phyloP scores from a whole-genome alignment of 1,284 basidiomycete species.

The Moesziomyces aphidis region DNA sequence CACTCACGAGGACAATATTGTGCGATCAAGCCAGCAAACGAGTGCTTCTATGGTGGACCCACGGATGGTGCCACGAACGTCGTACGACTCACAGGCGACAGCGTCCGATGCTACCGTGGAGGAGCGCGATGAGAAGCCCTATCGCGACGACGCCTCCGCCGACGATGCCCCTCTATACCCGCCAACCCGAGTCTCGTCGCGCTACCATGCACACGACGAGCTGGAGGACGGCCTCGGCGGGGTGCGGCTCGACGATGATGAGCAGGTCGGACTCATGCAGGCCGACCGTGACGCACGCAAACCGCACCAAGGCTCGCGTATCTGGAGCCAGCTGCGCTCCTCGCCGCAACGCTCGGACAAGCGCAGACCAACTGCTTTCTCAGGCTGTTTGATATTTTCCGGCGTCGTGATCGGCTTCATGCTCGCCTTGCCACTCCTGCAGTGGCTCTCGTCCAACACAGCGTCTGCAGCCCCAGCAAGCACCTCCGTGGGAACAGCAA shows the following conservation, averaged over 20 bases:
- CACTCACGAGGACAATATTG: too few relatives aligned
- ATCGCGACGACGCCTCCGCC: conserved; percentile 14
- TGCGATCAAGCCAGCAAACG: too few relatives aligned
- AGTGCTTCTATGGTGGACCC: conserved; percentile 1
- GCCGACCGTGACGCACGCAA: conserved; percentile 21
- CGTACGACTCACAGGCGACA: conserved; percentile 48
- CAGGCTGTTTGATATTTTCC: conserved; percentile 33
- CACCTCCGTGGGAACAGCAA: neutral
- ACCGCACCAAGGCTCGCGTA: neutral
- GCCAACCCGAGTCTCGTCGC: conserved; percentile 6
- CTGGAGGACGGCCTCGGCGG: conserved; percentile 8
- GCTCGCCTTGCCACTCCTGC: conserved; percentile 34
- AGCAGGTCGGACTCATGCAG: conserved; percentile 55
- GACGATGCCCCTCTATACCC: conserved; percentile 6
- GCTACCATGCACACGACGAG: conserved; percentile 12
- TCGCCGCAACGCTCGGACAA: neutral
- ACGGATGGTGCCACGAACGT: conserved; percentile 11
- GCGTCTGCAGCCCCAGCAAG: neutral
- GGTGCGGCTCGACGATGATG: conserved; percentile 46
- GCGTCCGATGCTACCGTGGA: conserved; percentile 50
- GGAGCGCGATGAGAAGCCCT: conserved; percentile 22
- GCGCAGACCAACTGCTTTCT: conserved; percentile 4
- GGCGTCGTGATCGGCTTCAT: conserved; percentile 40
- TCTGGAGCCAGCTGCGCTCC: conserved; percentile 4
- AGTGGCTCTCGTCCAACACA: conserved; percentile 43